Percentiles rank a stretch among this genome's conserved stretches.
Evolutionary conservation across 768 basidiomycete genomes (phyloP).

Genomic region (Suillus subalutaceus): DNA sequence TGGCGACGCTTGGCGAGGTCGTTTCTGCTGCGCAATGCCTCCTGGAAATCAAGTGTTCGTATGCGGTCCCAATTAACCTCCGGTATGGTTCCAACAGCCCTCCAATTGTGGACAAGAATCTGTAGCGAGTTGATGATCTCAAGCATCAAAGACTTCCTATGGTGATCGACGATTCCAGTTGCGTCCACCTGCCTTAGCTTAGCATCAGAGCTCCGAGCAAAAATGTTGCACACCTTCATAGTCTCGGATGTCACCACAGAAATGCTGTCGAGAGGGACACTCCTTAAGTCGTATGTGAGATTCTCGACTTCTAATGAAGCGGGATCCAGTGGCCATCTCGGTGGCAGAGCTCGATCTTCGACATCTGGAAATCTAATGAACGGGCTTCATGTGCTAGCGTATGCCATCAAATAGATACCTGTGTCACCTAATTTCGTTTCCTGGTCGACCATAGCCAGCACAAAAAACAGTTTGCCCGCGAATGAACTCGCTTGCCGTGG

Average conservation of each 20-base stretch:
- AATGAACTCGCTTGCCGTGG: slow-evolving; percentile 50
- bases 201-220: slow-evolving; percentile 5
- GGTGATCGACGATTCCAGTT: slow-evolving; percentile 66
- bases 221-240: slow-evolving; percentile 60
- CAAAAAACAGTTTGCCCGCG: slow-evolving; percentile 59
- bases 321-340: slow-evolving; percentile 74
- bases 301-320: slow-evolving; percentile 49
- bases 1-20: slow-evolving; percentile 46
- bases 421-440: slow-evolving; percentile 56
- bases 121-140: slow-evolving; percentile 56
- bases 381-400: slow-evolving; percentile 1
- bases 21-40: slow-evolving; percentile 65
- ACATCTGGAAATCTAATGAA: slow-evolving; percentile 48
- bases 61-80: slow-evolving; percentile 89
- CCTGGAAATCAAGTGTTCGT: slow-evolving; percentile 90
- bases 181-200: slow-evolving; percentile 61
- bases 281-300: slow-evolving; percentile 65
- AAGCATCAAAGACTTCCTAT: slow-evolving; percentile 62
- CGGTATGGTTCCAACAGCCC: slow-evolving; percentile 44
- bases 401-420: slow-evolving; percentile 40
- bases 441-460: slow-evolving; percentile 71
- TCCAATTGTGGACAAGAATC: slow-evolving; percentile 60
- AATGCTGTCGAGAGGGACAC: slow-evolving; percentile 74
- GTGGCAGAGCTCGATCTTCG: slow-evolving; percentile 60
- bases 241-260: slow-evolving; percentile 68